These are phyloP conservation scores for Microcera coccophila DNA, from an alignment of 2,329 filamentous ascomycete genomes.

Conservation along the genomic window DNA sequence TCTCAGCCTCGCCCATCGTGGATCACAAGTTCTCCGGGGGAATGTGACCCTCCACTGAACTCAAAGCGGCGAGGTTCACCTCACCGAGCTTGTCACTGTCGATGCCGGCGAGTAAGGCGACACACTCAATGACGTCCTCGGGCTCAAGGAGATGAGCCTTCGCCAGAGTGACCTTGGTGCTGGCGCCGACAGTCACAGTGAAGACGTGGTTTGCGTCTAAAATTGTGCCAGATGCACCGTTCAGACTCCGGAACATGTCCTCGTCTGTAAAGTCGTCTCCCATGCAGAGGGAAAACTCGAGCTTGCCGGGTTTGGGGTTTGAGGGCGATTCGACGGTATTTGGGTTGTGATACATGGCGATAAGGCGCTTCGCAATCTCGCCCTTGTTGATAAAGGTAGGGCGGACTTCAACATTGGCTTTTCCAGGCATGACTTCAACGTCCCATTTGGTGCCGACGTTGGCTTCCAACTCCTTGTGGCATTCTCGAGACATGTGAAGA, in stretches of 20 bases:
- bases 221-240: conserved; percentile 52
- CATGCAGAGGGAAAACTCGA: conserved; percentile 85
- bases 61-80: conserved; percentile 54
- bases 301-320: conserved; percentile 44
- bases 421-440: conserved; percentile 94
- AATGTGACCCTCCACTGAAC: conserved; percentile 50
- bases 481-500: conserved; percentile 72
- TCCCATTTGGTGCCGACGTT: conserved; percentile 78
- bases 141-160: conserved; percentile 88
- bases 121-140: conserved; percentile 73
- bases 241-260: conserved; percentile 87
- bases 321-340: conserved; percentile 44
- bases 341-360: conserved; percentile 63
- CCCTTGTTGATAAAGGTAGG: conserved; percentile 98
- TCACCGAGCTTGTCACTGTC: conserved; percentile 43
- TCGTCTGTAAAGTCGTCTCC: conserved; percentile 98
- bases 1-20: too few species aligned
- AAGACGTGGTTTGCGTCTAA: conserved; percentile 65
- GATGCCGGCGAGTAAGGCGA: conserved; percentile 53
- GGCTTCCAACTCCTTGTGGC: conserved; percentile 73
- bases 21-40: conserved; percentile 28
- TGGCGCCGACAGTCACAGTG: conserved; percentile 86
- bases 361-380: conserved; percentile 81
- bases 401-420: conserved; percentile 95
- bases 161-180: conserved; percentile 86